Evolutionary conservation across 2,329 filamentous ascomycete genomes (phyloP).

Genomic region (Arthroderma sp.): DNA sequence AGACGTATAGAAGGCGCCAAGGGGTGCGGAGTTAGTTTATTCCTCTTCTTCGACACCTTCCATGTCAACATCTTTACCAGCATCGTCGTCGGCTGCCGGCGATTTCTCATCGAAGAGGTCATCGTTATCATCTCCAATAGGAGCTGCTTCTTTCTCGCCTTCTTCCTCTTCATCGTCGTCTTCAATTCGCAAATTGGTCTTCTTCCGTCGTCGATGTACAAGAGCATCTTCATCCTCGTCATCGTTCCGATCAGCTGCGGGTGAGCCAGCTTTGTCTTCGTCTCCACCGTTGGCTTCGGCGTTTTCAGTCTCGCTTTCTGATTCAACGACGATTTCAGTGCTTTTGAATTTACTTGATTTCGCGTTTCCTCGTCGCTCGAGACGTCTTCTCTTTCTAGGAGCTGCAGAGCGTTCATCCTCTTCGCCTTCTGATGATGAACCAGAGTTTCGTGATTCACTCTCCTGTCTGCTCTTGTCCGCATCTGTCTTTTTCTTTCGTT

Average conservation of each 20-base stretch:
- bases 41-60: constrained; percentile 22
- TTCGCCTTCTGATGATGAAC: constrained; percentile 15
- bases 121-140: constrained; percentile 21
- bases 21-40: background rate
- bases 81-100: constrained; percentile 18
- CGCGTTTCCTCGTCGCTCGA: constrained; percentile 41
- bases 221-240: constrained; percentile 38
- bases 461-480: constrained; percentile 27
- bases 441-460: constrained; percentile 18
- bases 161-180: constrained; percentile 37
- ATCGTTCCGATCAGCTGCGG: constrained; percentile 20
- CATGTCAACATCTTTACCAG: constrained; percentile 26
- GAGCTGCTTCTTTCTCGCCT: constrained; percentile 26
- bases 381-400: constrained; percentile 48
- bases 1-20: background rate
- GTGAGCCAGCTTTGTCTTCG: constrained; percentile 7
- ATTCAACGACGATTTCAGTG: constrained; percentile 69
- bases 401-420: constrained; percentile 20
- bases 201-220: constrained; percentile 26
- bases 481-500: constrained; percentile 53
- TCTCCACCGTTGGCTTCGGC: constrained; percentile 13
- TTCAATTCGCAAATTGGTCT: constrained; percentile 24
- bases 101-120: constrained; percentile 28
- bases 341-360: constrained; percentile 64
- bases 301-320: constrained; percentile 46